Evolutionary conservation across 495 filamentous ascomycete species (phyloP).

Genomic region (Daldinia childiae): DNA sequence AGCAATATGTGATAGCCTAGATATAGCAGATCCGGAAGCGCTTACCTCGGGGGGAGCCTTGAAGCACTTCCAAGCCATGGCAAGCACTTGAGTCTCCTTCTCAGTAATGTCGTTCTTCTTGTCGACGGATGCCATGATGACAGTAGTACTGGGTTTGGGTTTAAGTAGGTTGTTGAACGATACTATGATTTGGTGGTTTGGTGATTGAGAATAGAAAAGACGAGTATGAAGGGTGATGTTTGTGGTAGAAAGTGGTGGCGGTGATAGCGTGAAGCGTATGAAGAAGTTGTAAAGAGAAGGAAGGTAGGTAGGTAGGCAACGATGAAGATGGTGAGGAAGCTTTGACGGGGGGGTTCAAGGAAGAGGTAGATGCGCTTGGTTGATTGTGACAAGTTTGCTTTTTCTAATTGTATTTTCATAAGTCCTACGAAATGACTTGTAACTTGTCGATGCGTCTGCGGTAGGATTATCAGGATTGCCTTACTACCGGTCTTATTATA

Average conservation of each 20-base stretch:
- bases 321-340: neutral
- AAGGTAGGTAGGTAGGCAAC: neutral
- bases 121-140: conserved; percentile 19
- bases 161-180: neutral
- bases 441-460: neutral
- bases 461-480: neutral
- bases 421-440: neutral
- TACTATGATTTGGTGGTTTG: neutral
- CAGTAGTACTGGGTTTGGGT: neutral
- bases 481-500: neutral
- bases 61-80: conserved; percentile 38
- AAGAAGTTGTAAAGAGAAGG: neutral
- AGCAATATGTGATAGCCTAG: neutral
- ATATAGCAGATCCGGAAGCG: neutral
- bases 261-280: neutral
- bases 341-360: neutral
- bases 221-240: neutral
- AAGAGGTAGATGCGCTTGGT: neutral
- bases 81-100: conserved; percentile 34
- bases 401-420: neutral
- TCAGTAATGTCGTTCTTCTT: conserved; percentile 30
- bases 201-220: neutral
- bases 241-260: neutral
- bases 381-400: neutral
- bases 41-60: conserved; percentile 28